Conservation (phyloP, 495 filamentous ascomycete genomes). For the Tuber calosporum region DNA sequence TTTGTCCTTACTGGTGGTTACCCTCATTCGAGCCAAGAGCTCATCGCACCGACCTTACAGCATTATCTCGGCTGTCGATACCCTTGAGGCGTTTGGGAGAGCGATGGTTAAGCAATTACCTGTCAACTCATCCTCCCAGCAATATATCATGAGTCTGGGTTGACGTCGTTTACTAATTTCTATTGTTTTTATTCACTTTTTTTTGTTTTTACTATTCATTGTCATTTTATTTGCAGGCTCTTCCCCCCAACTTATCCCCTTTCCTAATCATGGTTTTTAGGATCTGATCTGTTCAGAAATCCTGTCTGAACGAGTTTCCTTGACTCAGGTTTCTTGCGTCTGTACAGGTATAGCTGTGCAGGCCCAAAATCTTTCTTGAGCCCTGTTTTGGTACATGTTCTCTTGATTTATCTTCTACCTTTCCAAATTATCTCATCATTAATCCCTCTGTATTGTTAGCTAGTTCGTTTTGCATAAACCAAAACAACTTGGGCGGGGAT, state of each 20-base stretch:
- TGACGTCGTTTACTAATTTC: not conserved
- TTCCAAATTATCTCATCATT: constrained; percentile 2
- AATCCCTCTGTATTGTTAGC: constrained; percentile 5
- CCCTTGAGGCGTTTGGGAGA: not conserved
- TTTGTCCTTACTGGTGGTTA: constrained; percentile 20
- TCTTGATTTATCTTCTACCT: not conserved
- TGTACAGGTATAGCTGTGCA: not conserved
- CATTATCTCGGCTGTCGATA: not conserved
- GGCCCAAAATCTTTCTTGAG: not conserved
- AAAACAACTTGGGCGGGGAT: not conserved
- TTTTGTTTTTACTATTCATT: constrained; percentile 4
- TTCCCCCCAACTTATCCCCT: not conserved
- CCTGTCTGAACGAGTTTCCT: not conserved
- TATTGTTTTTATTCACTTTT: not conserved
- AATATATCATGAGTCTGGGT: not conserved
- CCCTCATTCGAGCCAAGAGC: not conserved
- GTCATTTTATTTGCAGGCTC: not conserved
- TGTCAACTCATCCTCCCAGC: not conserved
- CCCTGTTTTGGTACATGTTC: not conserved
- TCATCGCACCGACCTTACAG: not conserved
- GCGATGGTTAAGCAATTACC: not conserved
- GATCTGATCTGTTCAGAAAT: not conserved
- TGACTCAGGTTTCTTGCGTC: not conserved
- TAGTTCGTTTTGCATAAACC: constrained; percentile 4
- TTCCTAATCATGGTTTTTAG: not conserved